phyloP scores from a whole-genome alignment of 768 basidiomycete genomes.

The Kwoniella dendrophila region DNA sequence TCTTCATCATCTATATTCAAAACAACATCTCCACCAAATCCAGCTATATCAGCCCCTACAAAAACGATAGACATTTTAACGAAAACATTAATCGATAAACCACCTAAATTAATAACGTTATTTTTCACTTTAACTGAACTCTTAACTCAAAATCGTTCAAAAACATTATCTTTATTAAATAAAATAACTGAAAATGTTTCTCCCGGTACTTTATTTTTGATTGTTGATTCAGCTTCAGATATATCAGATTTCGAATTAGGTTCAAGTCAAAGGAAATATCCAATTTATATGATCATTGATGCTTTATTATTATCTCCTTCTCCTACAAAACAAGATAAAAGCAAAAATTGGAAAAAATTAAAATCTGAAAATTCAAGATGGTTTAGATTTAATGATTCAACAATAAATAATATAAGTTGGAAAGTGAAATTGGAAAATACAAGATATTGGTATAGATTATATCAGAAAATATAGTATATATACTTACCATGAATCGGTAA shows the following conservation, averaged over 20 bases:
- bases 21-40: neutral
- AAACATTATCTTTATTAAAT: slow-evolving; percentile 37
- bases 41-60: neutral
- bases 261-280: slow-evolving; percentile 45
- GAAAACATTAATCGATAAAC: slow-evolving; percentile 4
- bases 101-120: slow-evolving; percentile 47
- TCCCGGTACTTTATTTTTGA: slow-evolving; percentile 40
- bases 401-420: slow-evolving; percentile 46
- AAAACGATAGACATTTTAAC: slow-evolving; percentile 10
- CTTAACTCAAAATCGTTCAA: slow-evolving; percentile 48
- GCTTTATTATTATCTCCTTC: no score
- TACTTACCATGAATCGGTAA: neutral
- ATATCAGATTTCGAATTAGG: slow-evolving; percentile 45
- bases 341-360: slow-evolving; percentile 41
- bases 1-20: neutral
- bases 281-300: slow-evolving; percentile 45
- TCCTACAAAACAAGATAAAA: neutral
- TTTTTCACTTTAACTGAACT: slow-evolving; percentile 55
- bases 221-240: slow-evolving; percentile 51
- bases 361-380: slow-evolving; percentile 45
- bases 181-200: slow-evolving; percentile 30
- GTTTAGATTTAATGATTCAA: slow-evolving; percentile 46
- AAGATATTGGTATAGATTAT: slow-evolving; percentile 54
- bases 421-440: slow-evolving; percentile 54
- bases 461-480: slow-evolving; percentile 26